Evolutionary conservation across 2,329 filamentous ascomycete species (phyloP).

Genomic region (Sporothrix globosa): DNA sequence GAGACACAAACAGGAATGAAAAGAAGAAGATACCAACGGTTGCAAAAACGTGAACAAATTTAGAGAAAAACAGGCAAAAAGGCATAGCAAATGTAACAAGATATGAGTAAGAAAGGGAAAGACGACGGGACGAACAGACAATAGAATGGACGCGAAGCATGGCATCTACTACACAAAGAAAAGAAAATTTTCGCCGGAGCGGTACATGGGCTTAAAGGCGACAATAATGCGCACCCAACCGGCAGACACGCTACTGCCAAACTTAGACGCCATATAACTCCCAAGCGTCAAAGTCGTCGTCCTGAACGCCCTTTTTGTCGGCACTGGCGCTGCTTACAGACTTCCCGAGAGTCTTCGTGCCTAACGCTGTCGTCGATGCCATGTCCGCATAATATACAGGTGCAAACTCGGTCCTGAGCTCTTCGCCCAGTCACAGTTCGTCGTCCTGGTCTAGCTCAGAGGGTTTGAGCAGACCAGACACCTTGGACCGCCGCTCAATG

Average conservation of each 20-base stretch:
- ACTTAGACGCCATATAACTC: conserved; percentile 34
- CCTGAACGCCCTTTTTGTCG: neutral
- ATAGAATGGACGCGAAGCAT: neutral
- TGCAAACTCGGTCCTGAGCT: conserved; percentile 65
- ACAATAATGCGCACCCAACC: neutral
- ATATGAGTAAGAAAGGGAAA: neutral
- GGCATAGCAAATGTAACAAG: conserved; percentile 13
- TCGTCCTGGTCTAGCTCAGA: conserved; percentile 92
- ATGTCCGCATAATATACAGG: conserved; percentile 42
- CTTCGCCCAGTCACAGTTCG: conserved; percentile 80
- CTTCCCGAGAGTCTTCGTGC: neutral
- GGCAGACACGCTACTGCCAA: neutral
- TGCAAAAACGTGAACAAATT: neutral
- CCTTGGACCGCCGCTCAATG: conserved; percentile 88
- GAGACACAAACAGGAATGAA: neutral
- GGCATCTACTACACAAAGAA: neutral
- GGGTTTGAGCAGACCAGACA: conserved; percentile 93
- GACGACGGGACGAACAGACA: neutral
- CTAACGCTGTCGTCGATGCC: neutral
- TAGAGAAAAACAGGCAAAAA: neutral
- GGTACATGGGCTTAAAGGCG: neutral
- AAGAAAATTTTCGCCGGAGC: neutral
- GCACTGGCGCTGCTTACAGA: neutral
- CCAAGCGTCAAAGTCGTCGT: conserved; percentile 34
- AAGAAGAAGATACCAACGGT: neutral